A percentile compares a stretch with the other conserved stretches of the same genome.
Conservation (phyloP, 176 grass and related monocot species). For the Oryza meyeriana region DNA sequence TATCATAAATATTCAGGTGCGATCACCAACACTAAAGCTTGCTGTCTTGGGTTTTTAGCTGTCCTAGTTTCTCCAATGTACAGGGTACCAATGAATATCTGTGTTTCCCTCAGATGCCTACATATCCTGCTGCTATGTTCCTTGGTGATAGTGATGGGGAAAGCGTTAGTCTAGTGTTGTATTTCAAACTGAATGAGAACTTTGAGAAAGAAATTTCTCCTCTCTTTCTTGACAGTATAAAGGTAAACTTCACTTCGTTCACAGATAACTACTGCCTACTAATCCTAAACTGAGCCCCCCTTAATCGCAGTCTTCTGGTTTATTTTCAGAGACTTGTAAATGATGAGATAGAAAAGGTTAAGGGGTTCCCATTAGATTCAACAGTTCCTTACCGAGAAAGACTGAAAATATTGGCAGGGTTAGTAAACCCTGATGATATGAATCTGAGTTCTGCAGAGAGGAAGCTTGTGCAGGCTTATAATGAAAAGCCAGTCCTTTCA, state of each 20-base stretch:
- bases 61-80: not conserved
- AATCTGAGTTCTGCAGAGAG: conserved; percentile 75
- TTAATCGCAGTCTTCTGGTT: not conserved
- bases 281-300: not conserved
- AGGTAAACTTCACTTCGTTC: conserved; percentile 41
- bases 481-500: conserved; percentile 89
- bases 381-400: conserved; percentile 75
- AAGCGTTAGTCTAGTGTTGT: conserved; percentile 72
- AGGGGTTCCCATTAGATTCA: conserved; percentile 88
- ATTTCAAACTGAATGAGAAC: conserved; percentile 90
- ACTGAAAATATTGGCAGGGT: conserved; percentile 90
- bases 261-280: not conserved
- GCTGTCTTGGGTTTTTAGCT: not conserved
- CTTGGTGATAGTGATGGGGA: conserved; percentile 92
- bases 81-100: conserved; percentile 8
- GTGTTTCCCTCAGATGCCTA: conserved; percentile 63
- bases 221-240: conserved; percentile 84
- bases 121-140: conserved; percentile 93
- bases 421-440: conserved; percentile 88
- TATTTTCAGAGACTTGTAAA: conserved; percentile 66
- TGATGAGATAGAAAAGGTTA: conserved; percentile 82
- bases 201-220: conserved; percentile 81
- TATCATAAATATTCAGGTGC: conserved; percentile 93
- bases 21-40: not conserved
- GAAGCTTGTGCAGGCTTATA: conserved; percentile 90